Percentiles rank a stretch among this genome's conserved stretches.
These are phyloP conservation scores for Mycogone perniciosa DNA, from an alignment of 2,329 filamentous ascomycete species.

Conservation along the genomic window DNA sequence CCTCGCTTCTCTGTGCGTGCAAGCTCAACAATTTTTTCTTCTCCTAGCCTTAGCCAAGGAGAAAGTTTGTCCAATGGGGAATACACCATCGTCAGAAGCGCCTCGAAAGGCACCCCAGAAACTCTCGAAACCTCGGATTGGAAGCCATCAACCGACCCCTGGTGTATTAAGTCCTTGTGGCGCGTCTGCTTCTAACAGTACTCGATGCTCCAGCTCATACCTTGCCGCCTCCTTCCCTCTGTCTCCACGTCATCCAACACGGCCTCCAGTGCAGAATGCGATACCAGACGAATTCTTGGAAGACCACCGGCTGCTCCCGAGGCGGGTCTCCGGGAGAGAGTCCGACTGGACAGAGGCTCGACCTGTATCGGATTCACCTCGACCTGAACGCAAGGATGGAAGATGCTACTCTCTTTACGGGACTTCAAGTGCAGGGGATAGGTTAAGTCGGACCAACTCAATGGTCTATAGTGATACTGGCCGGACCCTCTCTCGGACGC, in stretches of 20 bases:
- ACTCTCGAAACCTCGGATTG: conserved; percentile 45
- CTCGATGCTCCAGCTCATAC: conserved; percentile 27
- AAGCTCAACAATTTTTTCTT: background rate
- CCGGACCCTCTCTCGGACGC: conserved; percentile 9
- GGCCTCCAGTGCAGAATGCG: background rate
- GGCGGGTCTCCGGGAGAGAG: conserved; percentile 8
- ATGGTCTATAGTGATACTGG: conserved; percentile 2
- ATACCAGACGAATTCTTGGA: conserved; percentile 2
- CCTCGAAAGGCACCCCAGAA: conserved; percentile 37
- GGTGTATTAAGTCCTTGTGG: conserved; percentile 28
- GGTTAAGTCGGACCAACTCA: conserved; percentile 9
- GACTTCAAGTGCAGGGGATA: background rate
- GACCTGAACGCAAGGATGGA: background rate
- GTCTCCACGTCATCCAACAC: conserved; percentile 6
- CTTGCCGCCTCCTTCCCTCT: conserved; percentile 22
- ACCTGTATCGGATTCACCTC: conserved; percentile 5
- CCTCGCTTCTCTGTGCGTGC: background rate
- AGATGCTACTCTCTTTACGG: conserved; percentile 9
- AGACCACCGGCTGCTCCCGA: conserved; percentile 1
- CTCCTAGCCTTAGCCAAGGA: background rate
- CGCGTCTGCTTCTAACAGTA: conserved; percentile 10
- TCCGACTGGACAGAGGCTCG: conserved; percentile 5
- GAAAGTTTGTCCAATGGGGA: conserved; percentile 39
- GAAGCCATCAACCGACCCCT: conserved; percentile 34
- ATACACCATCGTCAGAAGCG: conserved; percentile 42